Evolutionary conservation across 306 rosid genomes (phyloP).

Genomic region (Malus sieversii): DNA sequence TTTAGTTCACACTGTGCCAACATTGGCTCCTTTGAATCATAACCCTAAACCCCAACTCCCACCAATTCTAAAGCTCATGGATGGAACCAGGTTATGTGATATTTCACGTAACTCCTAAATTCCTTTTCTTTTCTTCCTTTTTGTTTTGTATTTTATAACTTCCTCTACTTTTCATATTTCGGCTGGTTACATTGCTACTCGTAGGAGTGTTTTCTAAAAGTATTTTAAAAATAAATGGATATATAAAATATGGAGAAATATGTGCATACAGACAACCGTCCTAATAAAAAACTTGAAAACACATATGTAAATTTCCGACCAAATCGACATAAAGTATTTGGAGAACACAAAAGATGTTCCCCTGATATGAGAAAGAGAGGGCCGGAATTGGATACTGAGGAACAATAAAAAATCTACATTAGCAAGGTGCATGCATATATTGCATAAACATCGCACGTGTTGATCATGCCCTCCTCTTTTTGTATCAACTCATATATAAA

Average conservation of each 20-base stretch:
- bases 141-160: not conserved
- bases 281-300: not conserved
- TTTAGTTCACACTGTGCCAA: slow-evolving; percentile 7
- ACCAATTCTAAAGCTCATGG: not conserved
- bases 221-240: not conserved
- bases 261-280: not conserved
- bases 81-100: slow-evolving; percentile 6
- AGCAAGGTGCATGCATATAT: slow-evolving; percentile 3
- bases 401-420: not conserved
- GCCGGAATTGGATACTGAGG: not conserved
- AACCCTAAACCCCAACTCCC: not conserved
- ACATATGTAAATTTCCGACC: not conserved
- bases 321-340: not conserved
- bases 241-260: not conserved
- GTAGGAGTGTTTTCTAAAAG: not conserved
- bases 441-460: not conserved
- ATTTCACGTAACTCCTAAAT: slow-evolving; percentile 7
- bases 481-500: not conserved
- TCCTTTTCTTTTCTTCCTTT: not conserved
- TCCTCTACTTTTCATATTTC: not conserved
- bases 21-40: not conserved
- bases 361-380: not conserved
- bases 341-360: slow-evolving; percentile 5
- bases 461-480: not conserved
- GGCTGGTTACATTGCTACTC: slow-evolving; percentile 10